phyloP scores from a whole-genome alignment of 2,329 filamentous ascomycete species.

The Colletotrichum paranaense region DNA sequence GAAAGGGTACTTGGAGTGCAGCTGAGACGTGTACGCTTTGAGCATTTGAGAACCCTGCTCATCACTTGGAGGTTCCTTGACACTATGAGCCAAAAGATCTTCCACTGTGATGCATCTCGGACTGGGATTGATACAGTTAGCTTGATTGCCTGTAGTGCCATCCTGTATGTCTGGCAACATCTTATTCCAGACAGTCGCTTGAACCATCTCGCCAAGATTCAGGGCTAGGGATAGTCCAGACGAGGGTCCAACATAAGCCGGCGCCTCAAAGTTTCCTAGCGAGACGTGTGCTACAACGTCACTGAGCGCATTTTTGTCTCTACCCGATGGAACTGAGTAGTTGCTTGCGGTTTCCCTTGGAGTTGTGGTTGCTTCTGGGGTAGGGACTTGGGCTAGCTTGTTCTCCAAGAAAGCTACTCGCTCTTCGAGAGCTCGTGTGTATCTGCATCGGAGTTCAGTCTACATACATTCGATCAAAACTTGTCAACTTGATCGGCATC shows the following conservation, averaged over 20 bases:
- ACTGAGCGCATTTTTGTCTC: slow-evolving; percentile 41
- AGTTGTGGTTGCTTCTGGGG: neutral
- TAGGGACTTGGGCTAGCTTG: slow-evolving; percentile 36
- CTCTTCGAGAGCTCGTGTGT: slow-evolving; percentile 54
- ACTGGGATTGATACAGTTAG: slow-evolving; percentile 11
- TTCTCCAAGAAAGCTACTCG: slow-evolving; percentile 54
- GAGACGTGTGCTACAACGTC: slow-evolving; percentile 63
- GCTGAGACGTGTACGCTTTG: slow-evolving; percentile 55
- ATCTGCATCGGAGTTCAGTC: slow-evolving; percentile 41
- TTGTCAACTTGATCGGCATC: too few relatives aligned
- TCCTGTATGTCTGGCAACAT: slow-evolving; percentile 46
- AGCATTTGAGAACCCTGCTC: slow-evolving; percentile 56
- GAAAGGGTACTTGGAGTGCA: slow-evolving; percentile 62
- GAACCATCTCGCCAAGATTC: slow-evolving; percentile 64
- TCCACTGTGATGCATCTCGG: slow-evolving; percentile 46
- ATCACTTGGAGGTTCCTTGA: slow-evolving; percentile 57
- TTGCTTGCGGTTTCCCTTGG: neutral
- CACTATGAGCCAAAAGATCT: slow-evolving; percentile 53
- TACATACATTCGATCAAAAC: too few relatives aligned
- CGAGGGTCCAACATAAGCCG: slow-evolving; percentile 55
- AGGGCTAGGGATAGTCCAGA: slow-evolving; percentile 60
- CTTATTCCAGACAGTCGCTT: slow-evolving; percentile 65
- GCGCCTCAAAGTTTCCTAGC: slow-evolving; percentile 55
- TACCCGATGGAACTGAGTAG: neutral
- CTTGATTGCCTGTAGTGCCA: slow-evolving; percentile 22